Conservation (phyloP, 2,329 filamentous ascomycete species). For the Hypoxylon sp. region DNA sequence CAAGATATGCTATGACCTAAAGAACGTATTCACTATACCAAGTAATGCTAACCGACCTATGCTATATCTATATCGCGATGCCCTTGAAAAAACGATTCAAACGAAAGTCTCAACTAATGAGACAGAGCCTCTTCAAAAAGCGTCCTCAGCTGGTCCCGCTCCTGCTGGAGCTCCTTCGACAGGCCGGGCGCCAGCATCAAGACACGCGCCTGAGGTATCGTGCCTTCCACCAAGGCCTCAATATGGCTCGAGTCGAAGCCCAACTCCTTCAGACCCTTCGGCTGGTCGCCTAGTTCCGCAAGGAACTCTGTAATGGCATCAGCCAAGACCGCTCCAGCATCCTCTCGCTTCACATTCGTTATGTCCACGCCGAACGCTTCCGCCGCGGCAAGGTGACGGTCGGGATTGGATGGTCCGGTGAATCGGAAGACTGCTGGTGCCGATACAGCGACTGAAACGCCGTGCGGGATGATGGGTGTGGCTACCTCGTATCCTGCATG, state of each 20-base stretch:
- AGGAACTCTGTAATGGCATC: slow-evolving; percentile 88
- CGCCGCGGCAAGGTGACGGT: slow-evolving; percentile 88
- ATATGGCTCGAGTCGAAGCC: slow-evolving; percentile 83
- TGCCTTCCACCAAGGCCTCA: slow-evolving; percentile 89
- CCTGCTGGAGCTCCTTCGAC: slow-evolving; percentile 73
- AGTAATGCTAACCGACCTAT: neutral
- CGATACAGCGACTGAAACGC: slow-evolving; percentile 93
- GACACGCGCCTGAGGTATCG: slow-evolving; percentile 90
- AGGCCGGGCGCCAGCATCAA: slow-evolving; percentile 90
- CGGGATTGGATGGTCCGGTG: slow-evolving; percentile 90
- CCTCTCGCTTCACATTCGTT: slow-evolving; percentile 86
- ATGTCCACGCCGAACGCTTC: slow-evolving; percentile 93
- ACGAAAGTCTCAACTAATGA: slow-evolving; percentile 46
- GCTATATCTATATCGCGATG: neutral
- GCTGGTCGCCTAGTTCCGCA: slow-evolving; percentile 87
- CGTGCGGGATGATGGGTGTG: slow-evolving; percentile 89
- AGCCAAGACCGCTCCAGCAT: slow-evolving; percentile 86
- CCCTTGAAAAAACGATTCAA: slow-evolving; percentile 7
- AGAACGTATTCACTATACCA: neutral
- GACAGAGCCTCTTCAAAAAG: slow-evolving; percentile 73
- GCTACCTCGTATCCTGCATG: slow-evolving; percentile 87
- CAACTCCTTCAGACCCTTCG: slow-evolving; percentile 82
- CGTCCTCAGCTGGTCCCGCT: slow-evolving; percentile 76
- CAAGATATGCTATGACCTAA: neutral
- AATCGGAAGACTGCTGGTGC: slow-evolving; percentile 95